Percentiles rank a stretch among this genome's conserved stretches.
phyloP scores from a whole-genome alignment of 768 basidiomycete genomes.

The Boletus huronensis region DNA sequence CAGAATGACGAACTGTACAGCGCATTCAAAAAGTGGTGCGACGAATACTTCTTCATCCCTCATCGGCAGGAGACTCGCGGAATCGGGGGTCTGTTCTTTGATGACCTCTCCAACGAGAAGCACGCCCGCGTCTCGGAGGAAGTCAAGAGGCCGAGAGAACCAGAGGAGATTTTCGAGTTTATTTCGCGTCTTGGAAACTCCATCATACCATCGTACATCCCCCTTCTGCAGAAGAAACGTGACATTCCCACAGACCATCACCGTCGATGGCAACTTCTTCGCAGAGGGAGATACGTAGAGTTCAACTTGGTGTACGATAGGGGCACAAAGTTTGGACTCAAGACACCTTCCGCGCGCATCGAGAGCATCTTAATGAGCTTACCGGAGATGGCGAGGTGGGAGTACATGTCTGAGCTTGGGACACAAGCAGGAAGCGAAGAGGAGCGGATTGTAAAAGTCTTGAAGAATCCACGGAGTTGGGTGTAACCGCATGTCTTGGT shows the following conservation, averaged over 20 bases:
- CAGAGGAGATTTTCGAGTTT: conserved; percentile 74
- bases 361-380: conserved; percentile 91
- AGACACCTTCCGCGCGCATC: conserved; percentile 80
- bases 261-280: conserved; percentile 89
- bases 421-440: conserved; percentile 61
- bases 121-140: conserved; percentile 59
- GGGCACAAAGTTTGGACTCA: conserved; percentile 84
- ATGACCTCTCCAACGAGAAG: conserved; percentile 71
- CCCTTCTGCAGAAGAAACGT: conserved; percentile 66
- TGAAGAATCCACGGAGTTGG: conserved; percentile 68
- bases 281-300: conserved; percentile 92
- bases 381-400: conserved; percentile 86
- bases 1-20: conserved; percentile 70
- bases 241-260: conserved; percentile 60
- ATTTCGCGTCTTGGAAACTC: conserved; percentile 69
- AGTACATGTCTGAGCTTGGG: conserved; percentile 80
- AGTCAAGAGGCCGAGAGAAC: conserved; percentile 48
- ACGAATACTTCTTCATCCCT: conserved; percentile 92
- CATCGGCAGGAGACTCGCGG: conserved; percentile 87
- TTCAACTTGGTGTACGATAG: conserved; percentile 88
- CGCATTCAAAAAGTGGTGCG: conserved; percentile 92
- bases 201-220: conserved; percentile 88
- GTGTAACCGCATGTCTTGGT: conserved; percentile 15
- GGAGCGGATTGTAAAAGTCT: conserved; percentile 54
- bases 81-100: conserved; percentile 94